Conservation (phyloP, 176 grass and related monocot species). For the Eragrostis nindensis region DNA sequence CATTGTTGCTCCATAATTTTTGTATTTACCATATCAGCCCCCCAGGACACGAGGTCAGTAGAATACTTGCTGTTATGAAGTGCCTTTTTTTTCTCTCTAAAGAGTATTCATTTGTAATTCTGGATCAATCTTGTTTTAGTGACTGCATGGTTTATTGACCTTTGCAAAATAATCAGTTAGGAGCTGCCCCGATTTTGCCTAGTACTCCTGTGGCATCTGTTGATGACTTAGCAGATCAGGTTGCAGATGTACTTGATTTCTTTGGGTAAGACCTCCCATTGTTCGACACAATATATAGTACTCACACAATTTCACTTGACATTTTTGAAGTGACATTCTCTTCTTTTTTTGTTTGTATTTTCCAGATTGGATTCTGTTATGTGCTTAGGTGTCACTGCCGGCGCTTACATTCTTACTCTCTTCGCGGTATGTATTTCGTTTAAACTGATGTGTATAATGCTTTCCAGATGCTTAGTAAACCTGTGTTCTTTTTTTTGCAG, state of each 20-base stretch:
- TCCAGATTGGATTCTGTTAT: constrained; percentile 86
- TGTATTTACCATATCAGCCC: constrained; percentile 98
- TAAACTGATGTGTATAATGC: constrained; percentile 25
- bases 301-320: not conserved
- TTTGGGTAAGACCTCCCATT: constrained; percentile 71
- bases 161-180: constrained; percentile 70
- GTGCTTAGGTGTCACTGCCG: constrained; percentile 96
- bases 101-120: constrained; percentile 7
- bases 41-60: constrained; percentile 89
- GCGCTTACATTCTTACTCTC: constrained; percentile 96
- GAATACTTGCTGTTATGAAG: constrained; percentile 21
- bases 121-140: constrained; percentile 10
- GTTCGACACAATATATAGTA: not conserved
- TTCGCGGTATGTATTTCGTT: constrained; percentile 74
- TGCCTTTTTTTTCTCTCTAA: not conserved
- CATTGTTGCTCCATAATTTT: constrained; percentile 91
- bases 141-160: constrained; percentile 29
- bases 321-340: constrained; percentile 21
- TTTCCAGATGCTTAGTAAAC: constrained; percentile 27
- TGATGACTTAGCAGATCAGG: constrained; percentile 90
- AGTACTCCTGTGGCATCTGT: constrained; percentile 66
- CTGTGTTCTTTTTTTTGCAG: constrained; percentile 46
- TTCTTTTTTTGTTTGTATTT: not conserved
- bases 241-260: constrained; percentile 88
- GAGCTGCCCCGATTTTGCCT: constrained; percentile 76